A percentile compares a stretch with the other conserved stretches of the same genome.
Conservation (phyloP, 257 asterid genomes). For the Lycium ferocissimum region DNA sequence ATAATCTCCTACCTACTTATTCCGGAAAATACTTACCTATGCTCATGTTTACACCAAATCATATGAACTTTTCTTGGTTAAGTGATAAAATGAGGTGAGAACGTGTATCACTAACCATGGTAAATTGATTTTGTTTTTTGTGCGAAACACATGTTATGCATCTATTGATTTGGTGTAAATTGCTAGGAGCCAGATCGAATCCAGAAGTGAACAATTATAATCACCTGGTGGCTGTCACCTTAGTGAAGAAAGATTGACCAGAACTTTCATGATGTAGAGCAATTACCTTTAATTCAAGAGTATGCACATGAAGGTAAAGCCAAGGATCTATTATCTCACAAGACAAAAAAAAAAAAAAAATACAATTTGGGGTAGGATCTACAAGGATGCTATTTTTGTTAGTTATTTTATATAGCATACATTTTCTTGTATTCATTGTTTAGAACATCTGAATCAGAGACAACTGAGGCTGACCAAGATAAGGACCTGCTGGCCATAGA, state of each 20-base stretch:
- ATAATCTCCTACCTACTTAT: background rate
- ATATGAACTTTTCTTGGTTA: background rate
- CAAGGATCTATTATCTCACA: conserved; percentile 30
- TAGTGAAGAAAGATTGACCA: background rate
- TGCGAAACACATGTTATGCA: background rate
- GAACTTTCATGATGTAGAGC: conserved; percentile 6
- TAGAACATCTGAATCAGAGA: conserved; percentile 68
- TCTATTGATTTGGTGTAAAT: background rate
- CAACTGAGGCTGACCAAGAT: conserved; percentile 55
- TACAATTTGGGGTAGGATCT: background rate
- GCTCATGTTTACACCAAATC: background rate
- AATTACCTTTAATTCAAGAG: background rate
- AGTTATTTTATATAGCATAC: conserved; percentile 66
- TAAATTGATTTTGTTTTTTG: background rate
- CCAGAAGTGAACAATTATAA: background rate
- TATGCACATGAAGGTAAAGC: conserved; percentile 29
- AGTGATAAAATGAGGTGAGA: background rate
- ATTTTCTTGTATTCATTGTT: conserved; percentile 69
- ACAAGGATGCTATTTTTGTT: conserved; percentile 22
- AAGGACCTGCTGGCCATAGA: conserved; percentile 43
- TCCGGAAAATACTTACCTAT: background rate
- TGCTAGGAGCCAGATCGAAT: background rate
- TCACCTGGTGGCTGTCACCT: background rate
- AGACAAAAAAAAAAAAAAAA: background rate
- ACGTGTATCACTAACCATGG: background rate